Base-by-base conservation (phyloP, 331 rosid species). In the Malus hybrid region DNA sequence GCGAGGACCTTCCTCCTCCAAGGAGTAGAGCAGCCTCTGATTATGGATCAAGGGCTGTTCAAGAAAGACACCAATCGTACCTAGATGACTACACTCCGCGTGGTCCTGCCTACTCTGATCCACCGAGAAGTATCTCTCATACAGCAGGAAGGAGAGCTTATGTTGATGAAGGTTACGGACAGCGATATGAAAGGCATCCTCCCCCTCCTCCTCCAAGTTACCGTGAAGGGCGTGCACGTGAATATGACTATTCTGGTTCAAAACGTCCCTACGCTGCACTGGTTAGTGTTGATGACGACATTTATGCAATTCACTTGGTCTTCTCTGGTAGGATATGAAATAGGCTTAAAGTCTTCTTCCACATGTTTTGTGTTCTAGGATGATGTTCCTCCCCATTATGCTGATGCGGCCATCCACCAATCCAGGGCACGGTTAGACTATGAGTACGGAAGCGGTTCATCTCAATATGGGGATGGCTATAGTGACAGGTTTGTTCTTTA, bases 351-450 rank as follows among this genome's bases (percentile, higher is more conserved):
- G 18, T 62, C 15, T 39, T 15, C 6, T 18, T 26, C 6, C 4
- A 10, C 20, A 3, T 75, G 6, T 71, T 34, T 10, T 32, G 6
- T 42, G 67, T 71, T 52, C 20, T 82, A 95, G 99, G 97, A 88
- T 72, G 97, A 95, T 77, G 96, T 85, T 56, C 91, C 97, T 63
- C 88, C 93, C 1, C 85, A 93, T 24, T 94, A 90, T 78, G 86
- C 87, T 24, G 97, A 95, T 72, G 28, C 84, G 36, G 81, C 91
- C 80, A 85, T 85, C 63, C 96, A 96, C 74, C 97, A 92, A 74
- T 92, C 99, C 33, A 92, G 99, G 85, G 87, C 92, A 36, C 91
- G 97, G 65, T 71, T 92, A 78, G 97, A 95, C 79, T 92, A 95
- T 68, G 99, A 95, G 5, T 95, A 92, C 76, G 91, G 88, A 53